A percentile compares a stretch with the other conserved stretches of the same genome.
Evolutionary conservation across 1,284 basidiomycete species (phyloP).

Genomic region (Puccinia novopanici): DNA sequence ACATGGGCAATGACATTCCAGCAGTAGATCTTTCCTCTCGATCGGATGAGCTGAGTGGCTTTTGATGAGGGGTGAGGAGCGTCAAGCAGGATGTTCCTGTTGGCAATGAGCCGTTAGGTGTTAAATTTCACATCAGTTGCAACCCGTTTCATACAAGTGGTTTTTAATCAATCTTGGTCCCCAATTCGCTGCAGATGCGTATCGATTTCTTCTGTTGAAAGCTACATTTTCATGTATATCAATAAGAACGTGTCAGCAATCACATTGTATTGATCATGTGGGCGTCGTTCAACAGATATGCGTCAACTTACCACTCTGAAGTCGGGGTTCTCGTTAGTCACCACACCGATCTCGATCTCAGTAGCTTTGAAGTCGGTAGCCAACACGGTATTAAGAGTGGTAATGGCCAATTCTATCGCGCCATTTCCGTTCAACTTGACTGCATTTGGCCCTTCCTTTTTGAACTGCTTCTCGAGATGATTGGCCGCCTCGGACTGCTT

Average conservation of each 20-base stretch:
- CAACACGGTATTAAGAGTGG: slow-evolving; percentile 86
- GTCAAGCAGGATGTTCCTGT: not conserved
- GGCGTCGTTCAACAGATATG: not conserved
- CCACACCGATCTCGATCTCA: slow-evolving; percentile 65
- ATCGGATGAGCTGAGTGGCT: not conserved
- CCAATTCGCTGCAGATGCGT: slow-evolving; percentile 49
- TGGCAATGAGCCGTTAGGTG: not conserved
- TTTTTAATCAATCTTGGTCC: slow-evolving; percentile 40
- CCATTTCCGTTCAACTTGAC: slow-evolving; percentile 55
- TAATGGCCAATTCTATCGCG: slow-evolving; percentile 78
- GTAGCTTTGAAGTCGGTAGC: slow-evolving; percentile 85
- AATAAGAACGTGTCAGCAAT: not conserved
- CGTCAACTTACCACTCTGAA: slow-evolving; percentile 56
- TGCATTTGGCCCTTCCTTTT: slow-evolving; percentile 67
- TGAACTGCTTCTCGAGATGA: slow-evolving; percentile 95
- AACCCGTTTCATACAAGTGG: not conserved
- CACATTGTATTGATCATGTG: not conserved
- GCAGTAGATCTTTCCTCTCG: not conserved
- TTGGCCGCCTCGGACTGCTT: slow-evolving; percentile 99
- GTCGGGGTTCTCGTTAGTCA: slow-evolving; percentile 49
- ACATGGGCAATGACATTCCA: not conserved
- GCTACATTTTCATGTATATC: slow-evolving; percentile 1
- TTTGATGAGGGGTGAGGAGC: not conserved
- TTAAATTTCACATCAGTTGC: not conserved
- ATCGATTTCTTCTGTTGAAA: slow-evolving; percentile 48